A percentile compares a stretch with the other conserved stretches of the same genome.
phyloP scores from a whole-genome alignment of 768 basidiomycete species.

The Rhizopogon vulgaris region DNA sequence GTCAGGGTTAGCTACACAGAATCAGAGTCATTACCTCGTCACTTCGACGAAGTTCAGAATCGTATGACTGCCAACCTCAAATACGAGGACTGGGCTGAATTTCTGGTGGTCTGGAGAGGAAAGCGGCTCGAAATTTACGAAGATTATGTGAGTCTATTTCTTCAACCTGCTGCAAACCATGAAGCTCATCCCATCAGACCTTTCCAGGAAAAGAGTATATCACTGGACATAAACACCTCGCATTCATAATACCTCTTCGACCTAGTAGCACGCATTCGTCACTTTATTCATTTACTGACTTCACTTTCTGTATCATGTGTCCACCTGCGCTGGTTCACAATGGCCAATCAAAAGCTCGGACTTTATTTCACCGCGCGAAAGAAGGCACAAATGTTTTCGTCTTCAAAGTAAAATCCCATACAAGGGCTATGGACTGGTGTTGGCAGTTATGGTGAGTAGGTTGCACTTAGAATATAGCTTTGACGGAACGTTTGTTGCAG shows the following conservation, averaged over 20 bases:
- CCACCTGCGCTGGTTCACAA: conserved; percentile 42
- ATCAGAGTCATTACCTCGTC: conserved; percentile 37
- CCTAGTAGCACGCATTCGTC: conserved; percentile 63
- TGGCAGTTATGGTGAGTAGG: conserved; percentile 73
- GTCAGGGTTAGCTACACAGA: conserved; percentile 67
- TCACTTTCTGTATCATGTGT: conserved; percentile 75
- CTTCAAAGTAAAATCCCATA: conserved; percentile 74
- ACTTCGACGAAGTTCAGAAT: conserved; percentile 65
- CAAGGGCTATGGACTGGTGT: conserved; percentile 80
- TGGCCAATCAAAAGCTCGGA: conserved; percentile 35
- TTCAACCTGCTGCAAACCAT: background rate
- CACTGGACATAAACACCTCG: conserved; percentile 68
- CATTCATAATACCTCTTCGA: conserved; percentile 70
- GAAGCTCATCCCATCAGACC: conserved; percentile 30
- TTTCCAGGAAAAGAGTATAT: conserved; percentile 66
- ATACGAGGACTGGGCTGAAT: conserved; percentile 73
- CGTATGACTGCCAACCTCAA: conserved; percentile 55
- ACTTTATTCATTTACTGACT: conserved; percentile 81
- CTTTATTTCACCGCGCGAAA: conserved; percentile 43
- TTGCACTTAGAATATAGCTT: background rate
- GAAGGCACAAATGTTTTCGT: conserved; percentile 83
- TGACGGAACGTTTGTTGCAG: conserved; percentile 29
- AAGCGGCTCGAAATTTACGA: conserved; percentile 78
- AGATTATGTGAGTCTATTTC: conserved; percentile 59
- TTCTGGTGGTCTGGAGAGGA: conserved; percentile 79